phyloP scores from a whole-genome alignment of 2,329 filamentous ascomycete species.

The Aspergillus transmontanensis region DNA sequence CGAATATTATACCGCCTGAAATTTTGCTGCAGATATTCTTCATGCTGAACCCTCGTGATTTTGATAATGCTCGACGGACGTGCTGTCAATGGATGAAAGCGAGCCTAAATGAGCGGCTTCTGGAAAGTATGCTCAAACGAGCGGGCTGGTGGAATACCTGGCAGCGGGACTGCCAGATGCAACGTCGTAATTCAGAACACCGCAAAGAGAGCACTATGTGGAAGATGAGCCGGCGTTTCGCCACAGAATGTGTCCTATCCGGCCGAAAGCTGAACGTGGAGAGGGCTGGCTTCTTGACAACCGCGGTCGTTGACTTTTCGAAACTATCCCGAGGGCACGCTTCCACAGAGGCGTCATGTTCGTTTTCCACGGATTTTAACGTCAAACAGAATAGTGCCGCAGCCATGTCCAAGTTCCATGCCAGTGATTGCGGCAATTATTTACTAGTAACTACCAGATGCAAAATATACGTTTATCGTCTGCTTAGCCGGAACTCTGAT shows the following conservation, averaged over 20 bases:
- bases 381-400: conserved; percentile 9
- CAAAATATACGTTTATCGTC: conserved; percentile 59
- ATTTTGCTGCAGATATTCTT: conserved; percentile 52
- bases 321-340: conserved; percentile 22
- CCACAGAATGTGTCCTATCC: conserved; percentile 54
- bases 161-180: conserved; percentile 30
- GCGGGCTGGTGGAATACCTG: conserved; percentile 58
- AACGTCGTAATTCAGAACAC: conserved; percentile 32
- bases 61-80: conserved; percentile 62
- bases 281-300: conserved; percentile 40
- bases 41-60: conserved; percentile 52
- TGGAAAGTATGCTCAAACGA: conserved; percentile 57
- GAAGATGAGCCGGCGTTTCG: conserved; percentile 50
- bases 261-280: conserved; percentile 34
- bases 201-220: conserved; percentile 41
- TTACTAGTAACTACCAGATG: conserved; percentile 58
- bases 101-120: conserved; percentile 55
- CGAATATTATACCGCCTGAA: conserved; percentile 49
- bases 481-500: conserved; percentile 33
- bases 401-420: conserved; percentile 48
- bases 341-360: conserved; percentile 13
- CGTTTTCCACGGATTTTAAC: conserved; percentile 28
- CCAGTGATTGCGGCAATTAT: conserved; percentile 62
- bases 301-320: conserved; percentile 35
- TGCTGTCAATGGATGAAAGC: conserved; percentile 63